Evolutionary conservation across 1,284 basidiomycete species (phyloP), one percentile per base, ranked within the genome.

Genomic region (Cutaneotrichosporon daszewskae): DNA sequence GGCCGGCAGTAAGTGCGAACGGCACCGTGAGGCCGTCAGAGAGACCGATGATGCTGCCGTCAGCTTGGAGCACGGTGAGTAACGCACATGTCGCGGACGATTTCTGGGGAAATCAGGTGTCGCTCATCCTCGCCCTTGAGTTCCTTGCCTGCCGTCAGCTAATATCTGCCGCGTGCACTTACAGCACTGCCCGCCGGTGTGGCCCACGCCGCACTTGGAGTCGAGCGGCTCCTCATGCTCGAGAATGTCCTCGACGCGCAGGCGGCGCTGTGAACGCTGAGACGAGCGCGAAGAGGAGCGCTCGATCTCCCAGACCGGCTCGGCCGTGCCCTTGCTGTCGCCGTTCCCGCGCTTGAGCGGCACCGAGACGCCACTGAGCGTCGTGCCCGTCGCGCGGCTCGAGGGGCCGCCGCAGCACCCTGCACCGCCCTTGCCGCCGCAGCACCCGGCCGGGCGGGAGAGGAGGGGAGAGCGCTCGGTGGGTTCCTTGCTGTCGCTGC

Each of bases 11-110:
- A 25, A 94, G 74, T 3, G 89, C 89, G 65, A 92, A 92, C 0
- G 90, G 90, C 1, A 95, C 90, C 0, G 90, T 95, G 35, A 96
- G 74, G n/a, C 94, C 94, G 64, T 98, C 94, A 0, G 86, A 88
- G 10, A 97, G 80, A 34, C 94, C 94, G 57, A 96, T 96, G 52
- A 94, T 83, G 41, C 88, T 91, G 59, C n/a, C 22, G 36, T 41
- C 29, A 42, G 26, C 37, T 17, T 8, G 20, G 18, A n/a, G n/a
- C n/a, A n/a, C n/a, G n/a, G n/a, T n/a, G n/a, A n/a, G 12, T 20
- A 12, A 67, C 68, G 59, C 42, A 70, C 64, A 73, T 58, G 50
- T 73, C 72, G 24, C 72, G 57, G 23, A 73, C 68, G 33, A 73
- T 66, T 46, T 73, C 72, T 4, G 69, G 71, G n/a, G 59, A 54